Evolutionary conservation across 2,329 filamentous ascomycete species (phyloP), one percentile per base, ranked within the genome.

Genomic region (Bipolaris sorokiniana): DNA sequence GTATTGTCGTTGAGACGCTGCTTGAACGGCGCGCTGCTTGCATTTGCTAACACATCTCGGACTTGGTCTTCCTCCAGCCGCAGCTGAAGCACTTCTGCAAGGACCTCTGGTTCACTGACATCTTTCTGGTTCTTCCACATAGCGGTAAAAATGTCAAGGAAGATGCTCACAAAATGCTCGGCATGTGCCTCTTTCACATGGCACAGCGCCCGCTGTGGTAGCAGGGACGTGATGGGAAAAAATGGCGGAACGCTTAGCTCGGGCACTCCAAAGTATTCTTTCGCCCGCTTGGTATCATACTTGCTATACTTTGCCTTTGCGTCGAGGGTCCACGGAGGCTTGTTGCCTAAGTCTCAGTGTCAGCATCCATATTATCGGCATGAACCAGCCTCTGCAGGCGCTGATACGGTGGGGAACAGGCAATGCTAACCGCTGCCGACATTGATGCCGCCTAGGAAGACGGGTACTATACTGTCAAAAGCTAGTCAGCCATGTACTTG

Each of bases 311-410:
- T 73, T 20, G 83, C 87, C 79, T 93, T 93, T 41, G 85, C 86
- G 1, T 87, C 84, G 28, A 90, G 79, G 0, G 81, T 81, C 88
- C 89, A 92, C 1, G 91, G 90, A 0, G 90, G 90, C 63, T 86
- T 86, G 74, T 95, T 94, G 48, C 89, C 88, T 86, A 48, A 41
- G 26, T 34, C 34, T 36, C 49, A 28, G n/a, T 59, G 48, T 62
- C 42, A 61, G 56, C 16, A 44, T 15, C 20, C 26, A 26, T 45
- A 4, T n/a, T 33, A 45, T 26, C 38, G 44, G 50, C 31, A n/a
- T 18, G 45, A 26, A 49, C 45, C 44, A 13, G 4, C 11, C 18
- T 31, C 23, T 15, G 20, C 26, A 15, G 45, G 16, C 6, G 18
- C 10, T 22, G 23, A 38, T 16, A 46, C 31, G 23, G 36, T 33